phyloP scores from a whole-genome alignment of 371 early-diverging fungal species.

The Rhizopus delemar region DNA sequence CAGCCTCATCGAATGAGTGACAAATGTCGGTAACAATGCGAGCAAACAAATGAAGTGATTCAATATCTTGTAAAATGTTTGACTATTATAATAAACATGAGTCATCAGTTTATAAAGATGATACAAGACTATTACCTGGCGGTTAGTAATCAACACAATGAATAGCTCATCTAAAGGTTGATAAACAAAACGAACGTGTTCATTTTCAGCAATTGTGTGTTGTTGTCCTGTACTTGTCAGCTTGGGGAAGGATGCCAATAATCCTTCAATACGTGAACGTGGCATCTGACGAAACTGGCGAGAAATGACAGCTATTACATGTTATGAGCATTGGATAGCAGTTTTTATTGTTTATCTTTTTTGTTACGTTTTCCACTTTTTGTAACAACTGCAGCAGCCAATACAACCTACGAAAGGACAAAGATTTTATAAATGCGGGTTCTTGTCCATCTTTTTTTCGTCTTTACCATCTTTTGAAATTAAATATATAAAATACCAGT shows the following conservation, averaged over 20 bases:
- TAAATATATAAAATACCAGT: background rate
- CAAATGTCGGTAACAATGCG: slow-evolving; percentile 90
- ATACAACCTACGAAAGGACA: slow-evolving; percentile 67
- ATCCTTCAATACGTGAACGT: slow-evolving; percentile 94
- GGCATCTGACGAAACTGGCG: slow-evolving; percentile 97
- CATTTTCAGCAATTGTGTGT: slow-evolving; percentile 96
- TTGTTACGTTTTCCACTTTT: slow-evolving; percentile 88
- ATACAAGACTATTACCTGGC: slow-evolving; percentile 37
- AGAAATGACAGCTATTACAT: slow-evolving; percentile 81
- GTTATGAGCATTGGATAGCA: background rate
- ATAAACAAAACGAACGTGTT: slow-evolving; percentile 95
- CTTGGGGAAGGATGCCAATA: slow-evolving; percentile 95
- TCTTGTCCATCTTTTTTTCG: background rate
- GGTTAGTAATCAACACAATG: slow-evolving; percentile 86
- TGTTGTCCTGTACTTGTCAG: slow-evolving; percentile 88
- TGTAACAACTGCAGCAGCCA: slow-evolving; percentile 89
- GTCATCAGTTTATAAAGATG: background rate
- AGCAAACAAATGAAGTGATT: slow-evolving; percentile 90
- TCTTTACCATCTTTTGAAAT: slow-evolving; percentile 1
- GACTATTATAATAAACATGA: slow-evolving; percentile 35
- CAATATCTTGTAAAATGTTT: slow-evolving; percentile 91
- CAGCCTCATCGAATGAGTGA: slow-evolving; percentile 77
- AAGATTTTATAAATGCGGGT: background rate
- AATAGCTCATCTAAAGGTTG: slow-evolving; percentile 95
- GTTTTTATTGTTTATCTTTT: background rate